Conservation (phyloP, 345 rosid species). For the Gossypium anomalum region DNA sequence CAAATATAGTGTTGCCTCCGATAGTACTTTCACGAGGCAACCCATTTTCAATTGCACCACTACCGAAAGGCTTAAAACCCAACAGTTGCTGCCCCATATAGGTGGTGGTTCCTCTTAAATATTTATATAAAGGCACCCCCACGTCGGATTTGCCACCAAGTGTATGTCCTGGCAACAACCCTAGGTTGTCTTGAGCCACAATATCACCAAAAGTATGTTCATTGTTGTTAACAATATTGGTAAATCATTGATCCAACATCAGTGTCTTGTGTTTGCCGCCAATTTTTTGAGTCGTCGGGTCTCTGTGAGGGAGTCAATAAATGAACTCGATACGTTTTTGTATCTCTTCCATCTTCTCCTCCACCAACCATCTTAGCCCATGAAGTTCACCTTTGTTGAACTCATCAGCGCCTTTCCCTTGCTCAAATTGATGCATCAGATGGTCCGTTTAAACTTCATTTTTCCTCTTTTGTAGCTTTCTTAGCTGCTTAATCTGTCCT, state of each 20-base stretch:
- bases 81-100: neutral
- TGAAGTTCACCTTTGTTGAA: conserved; percentile 9
- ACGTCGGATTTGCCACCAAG: neutral
- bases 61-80: too few relatives aligned
- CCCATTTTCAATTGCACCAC: too few relatives aligned
- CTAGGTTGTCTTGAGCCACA: neutral
- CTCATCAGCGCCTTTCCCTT: conserved; percentile 1
- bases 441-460: conserved; percentile 15
- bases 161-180: neutral
- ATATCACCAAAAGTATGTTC: too few relatives aligned
- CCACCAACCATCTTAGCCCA: conserved; percentile 20
- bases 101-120: neutral
- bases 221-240: neutral
- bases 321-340: conserved; percentile 15
- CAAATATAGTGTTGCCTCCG: too few relatives aligned
- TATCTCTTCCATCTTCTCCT: conserved; percentile 26
- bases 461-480: conserved; percentile 18
- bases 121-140: neutral
- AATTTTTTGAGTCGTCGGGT: neutral
- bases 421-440: conserved; percentile 21
- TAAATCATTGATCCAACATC: neutral
- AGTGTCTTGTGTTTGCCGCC: neutral
- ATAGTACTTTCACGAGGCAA: too few relatives aligned
- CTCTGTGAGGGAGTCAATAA: neutral
- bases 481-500: neutral